Evolutionary conservation across 768 basidiomycete species (phyloP).

Genomic region (Scleroderma citrinum): DNA sequence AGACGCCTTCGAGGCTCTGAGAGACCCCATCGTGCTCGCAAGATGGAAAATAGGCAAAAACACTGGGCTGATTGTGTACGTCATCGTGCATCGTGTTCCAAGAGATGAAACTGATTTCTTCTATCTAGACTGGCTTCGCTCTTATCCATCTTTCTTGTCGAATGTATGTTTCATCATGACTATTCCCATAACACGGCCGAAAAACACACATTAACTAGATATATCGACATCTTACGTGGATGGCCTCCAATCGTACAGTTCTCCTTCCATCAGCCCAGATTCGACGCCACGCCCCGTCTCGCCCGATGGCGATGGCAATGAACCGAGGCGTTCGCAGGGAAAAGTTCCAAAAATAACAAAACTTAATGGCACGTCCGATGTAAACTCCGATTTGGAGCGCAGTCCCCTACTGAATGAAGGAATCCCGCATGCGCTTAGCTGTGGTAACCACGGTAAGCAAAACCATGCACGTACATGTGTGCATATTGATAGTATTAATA

Average conservation of each 20-base stretch:
- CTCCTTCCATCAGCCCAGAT: conserved; percentile 38
- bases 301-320: conserved; percentile 4
- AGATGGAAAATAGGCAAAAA: conserved; percentile 49
- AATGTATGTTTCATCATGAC: conserved; percentile 54
- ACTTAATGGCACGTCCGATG: no score
- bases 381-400: conserved; percentile 13
- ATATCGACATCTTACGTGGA: conserved; percentile 73
- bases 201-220: conserved; percentile 36
- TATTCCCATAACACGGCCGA: not conserved
- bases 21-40: conserved; percentile 38
- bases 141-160: conserved; percentile 68
- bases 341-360: not conserved
- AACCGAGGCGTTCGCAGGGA: not conserved
- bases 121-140: conserved; percentile 51
- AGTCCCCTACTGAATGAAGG: conserved; percentile 11
- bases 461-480: no score
- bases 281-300: conserved; percentile 24
- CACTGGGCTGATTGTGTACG: conserved; percentile 73
- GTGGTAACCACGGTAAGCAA: no score
- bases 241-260: conserved; percentile 56
- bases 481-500: not conserved
- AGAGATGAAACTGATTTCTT: conserved; percentile 1
- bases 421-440: no score
- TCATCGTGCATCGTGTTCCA: conserved; percentile 6
- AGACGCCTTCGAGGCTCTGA: conserved; percentile 63